Percentiles rank a stretch among this genome's conserved stretches.
phyloP scores from a whole-genome alignment of 805 yeast species.

The Cyberlindnera lachancei region DNA sequence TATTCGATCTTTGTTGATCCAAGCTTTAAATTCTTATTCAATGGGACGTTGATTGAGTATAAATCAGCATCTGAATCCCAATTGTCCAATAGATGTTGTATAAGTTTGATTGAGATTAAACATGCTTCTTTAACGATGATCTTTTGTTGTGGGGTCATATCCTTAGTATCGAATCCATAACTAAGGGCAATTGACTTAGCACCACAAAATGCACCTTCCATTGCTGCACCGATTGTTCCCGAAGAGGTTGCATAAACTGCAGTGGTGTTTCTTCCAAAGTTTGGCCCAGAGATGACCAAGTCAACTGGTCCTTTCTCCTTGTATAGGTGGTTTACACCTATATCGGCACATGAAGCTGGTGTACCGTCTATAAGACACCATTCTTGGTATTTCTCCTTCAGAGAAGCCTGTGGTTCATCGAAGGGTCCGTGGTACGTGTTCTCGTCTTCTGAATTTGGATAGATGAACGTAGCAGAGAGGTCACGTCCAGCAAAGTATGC shows the following conservation, averaged over 20 bases:
- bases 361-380: conserved; percentile 90
- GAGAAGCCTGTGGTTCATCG: conserved; percentile 37
- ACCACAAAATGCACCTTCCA: conserved; percentile 78
- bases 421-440: conserved; percentile 65
- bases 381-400: conserved; percentile 43
- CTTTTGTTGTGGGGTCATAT: conserved; percentile 35
- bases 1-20: conserved; percentile 54
- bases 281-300: conserved; percentile 89
- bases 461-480: conserved; percentile 55
- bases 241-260: conserved; percentile 83
- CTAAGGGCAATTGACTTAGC: conserved; percentile 71
- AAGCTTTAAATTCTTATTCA: conserved; percentile 42
- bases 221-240: conserved; percentile 97
- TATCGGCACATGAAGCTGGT: conserved; percentile 92
- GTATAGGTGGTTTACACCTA: conserved; percentile 72
- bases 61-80: conserved; percentile 61
- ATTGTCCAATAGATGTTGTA: conserved; percentile 46
- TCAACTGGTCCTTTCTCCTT: conserved; percentile 57
- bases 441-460: conserved; percentile 42
- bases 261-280: conserved; percentile 88
- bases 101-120: conserved; percentile 52
- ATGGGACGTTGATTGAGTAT: conserved; percentile 80
- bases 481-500: conserved; percentile 85
- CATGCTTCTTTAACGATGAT: conserved; percentile 50
- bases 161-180: conserved; percentile 59